Percentiles rank a stretch among this genome's conserved stretches.
Evolutionary conservation across 345 rosid genomes (phyloP).

Genomic region (Geranium rotundifolium): DNA sequence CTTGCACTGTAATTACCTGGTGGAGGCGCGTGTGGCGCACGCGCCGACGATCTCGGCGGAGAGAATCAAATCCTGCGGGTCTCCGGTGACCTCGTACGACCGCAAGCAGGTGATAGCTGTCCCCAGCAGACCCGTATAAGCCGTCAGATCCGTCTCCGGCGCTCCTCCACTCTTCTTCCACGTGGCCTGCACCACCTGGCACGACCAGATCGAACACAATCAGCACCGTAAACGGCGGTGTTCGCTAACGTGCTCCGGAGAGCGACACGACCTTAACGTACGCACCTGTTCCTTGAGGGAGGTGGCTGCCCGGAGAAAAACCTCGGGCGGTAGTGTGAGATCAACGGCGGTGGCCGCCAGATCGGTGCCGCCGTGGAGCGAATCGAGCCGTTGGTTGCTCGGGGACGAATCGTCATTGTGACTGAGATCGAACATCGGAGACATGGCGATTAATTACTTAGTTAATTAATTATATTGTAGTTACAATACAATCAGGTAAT

Average conservation of each 20-base stretch:
- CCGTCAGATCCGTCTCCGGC: constrained; percentile 44
- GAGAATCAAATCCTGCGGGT: constrained; percentile 40
- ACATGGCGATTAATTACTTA: constrained; percentile 25
- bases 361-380: constrained; percentile 12
- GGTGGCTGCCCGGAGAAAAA: constrained; percentile 53
- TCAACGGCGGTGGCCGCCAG: constrained; percentile 24
- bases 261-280: too few species aligned
- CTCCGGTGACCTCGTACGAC: constrained; percentile 60
- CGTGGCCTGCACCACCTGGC: constrained; percentile 56
- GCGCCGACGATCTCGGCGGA: constrained; percentile 55
- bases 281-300: constrained; percentile 49
- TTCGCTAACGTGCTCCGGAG: too few species aligned
- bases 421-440: constrained; percentile 21
- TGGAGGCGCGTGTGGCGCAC: constrained; percentile 40
- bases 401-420: constrained; percentile 10
- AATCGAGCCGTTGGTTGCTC: constrained; percentile 24
- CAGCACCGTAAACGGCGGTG: too few species aligned
- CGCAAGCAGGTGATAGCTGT: constrained; percentile 69
- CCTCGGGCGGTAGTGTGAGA: constrained; percentile 27
- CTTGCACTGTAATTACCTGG: constrained; percentile 31
- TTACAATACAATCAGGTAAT: background rate
- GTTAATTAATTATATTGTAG: background rate
- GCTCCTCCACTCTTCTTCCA: constrained; percentile 27
- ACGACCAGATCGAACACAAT: background rate
- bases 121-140: constrained; percentile 61